Evolutionary conservation across 441 rosid species (phyloP), one percentile per base, ranked within the genome.

Genomic region (Biscutella laevigata): DNA sequence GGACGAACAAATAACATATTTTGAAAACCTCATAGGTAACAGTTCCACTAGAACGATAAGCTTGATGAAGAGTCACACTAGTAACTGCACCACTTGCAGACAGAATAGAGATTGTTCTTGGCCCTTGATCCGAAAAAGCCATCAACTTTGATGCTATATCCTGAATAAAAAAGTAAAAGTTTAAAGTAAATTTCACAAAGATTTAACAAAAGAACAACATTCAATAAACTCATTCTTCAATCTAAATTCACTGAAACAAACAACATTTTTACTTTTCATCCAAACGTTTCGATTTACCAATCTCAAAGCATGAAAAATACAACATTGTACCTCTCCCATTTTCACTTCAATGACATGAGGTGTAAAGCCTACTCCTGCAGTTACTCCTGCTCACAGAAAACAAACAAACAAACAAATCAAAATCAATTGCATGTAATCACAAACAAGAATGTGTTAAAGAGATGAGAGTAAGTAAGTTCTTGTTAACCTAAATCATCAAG

Each of bases 81-180:
- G 75, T 65, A 46, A 92, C 73, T 33, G 95, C 84, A 42, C 99
- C 99, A 76, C 66, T 81, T 48, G 90, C 95, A 38, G 99, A 86
- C 47, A 88, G 86, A 68, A 92, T 80, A 69, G 86, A 84, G 39
- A 92, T 65, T 7, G 86, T 74, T 32, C 92, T 64, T 24, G 97
- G 95, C 48, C 95, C 97, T 77, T 92, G 82, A 72, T 75, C 80
- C 7, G 95, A 74, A 48, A 92, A 86, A 6, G 86, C 80, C 67
- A 68, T 54, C 33, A 92, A 63, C 76, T 86, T 84, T 10, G 91
- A 62, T 25, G 78, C 77, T 57, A 92, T 73, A 37, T 92, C 97
- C 99, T 92, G 83, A 37, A 74, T n/a, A n/a, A 55, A 8, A 42
- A 25, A 6, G 7, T 2, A 10, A 16, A n/a, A n/a, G n/a, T n/a